Evolutionary conservation across 306 rosid species (phyloP), one percentile per base, ranked within the genome.

Genomic region (Medicago arabica): DNA sequence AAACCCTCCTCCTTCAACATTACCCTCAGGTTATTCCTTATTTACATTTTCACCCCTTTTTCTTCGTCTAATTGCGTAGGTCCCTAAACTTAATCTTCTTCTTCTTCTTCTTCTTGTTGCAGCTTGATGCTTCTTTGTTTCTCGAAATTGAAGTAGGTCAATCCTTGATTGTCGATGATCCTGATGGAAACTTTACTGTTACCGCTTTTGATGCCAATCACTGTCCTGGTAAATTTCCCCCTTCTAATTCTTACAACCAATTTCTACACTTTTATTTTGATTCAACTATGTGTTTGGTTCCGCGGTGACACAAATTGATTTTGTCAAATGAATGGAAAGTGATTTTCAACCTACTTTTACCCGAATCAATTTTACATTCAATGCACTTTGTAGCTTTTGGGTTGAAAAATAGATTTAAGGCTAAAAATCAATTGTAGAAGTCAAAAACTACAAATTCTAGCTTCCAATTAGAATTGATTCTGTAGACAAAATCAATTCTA

Each of bases 121-220:
- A 88, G 86, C 88, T 90, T 15, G 83, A 78, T 65, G 83, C 71
- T 40, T 86, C 88, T 1, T 55, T 87, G 81, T 90, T 92, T 59
- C 77, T 83, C 14, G 25, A 49, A 23, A 80, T 92, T 16, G 96
- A 90, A 75, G 83, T 82, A 7, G 92, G 90, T 44, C 84, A 86
- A 62, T 74, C 92, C 34, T 40, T 85, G 11, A 31, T 67, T 10
- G 19, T 92, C 36, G 75, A 86, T 46, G 96, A 92, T 74, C 88
- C 89, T 69, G 75, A 85, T 16, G 92, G 93, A 2, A 31, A 51
- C 17, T 88, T 92, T 85, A 71, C 84, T 1, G 94, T 87, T 43
- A 83, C 91, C 8, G 92, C 91, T 67, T 86, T 92, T 7, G 92
- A 92, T 55, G 98, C 96, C 47, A 86, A 81, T 85, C 93, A 90